A percentile compares a stretch with the other conserved stretches of the same genome.
phyloP scores from a whole-genome alignment of 2,329 filamentous ascomycete genomes.

The Epichloe hybrida region DNA sequence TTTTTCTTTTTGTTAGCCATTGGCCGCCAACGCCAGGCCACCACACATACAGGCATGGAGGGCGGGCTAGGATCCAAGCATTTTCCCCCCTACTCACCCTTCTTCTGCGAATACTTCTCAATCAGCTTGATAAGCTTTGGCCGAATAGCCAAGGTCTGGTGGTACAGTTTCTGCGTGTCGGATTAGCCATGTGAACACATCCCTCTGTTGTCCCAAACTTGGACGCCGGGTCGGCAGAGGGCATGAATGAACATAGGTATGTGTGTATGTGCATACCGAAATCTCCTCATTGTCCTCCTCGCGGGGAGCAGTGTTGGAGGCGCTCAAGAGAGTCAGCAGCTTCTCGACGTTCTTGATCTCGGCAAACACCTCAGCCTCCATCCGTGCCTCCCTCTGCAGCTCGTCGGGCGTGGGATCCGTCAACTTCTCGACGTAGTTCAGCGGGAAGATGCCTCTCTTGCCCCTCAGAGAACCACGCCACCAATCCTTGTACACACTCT shows the following conservation, averaged over 20 bases:
- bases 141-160: slow-evolving; percentile 84
- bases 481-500: slow-evolving; percentile 99
- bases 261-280: slow-evolving; percentile 40
- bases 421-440: slow-evolving; percentile 98
- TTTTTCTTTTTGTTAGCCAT: slow-evolving; percentile 1
- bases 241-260: too few species aligned
- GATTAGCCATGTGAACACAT: slow-evolving; percentile 16
- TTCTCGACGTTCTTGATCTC: slow-evolving; percentile 53
- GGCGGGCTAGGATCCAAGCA: not conserved
- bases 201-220: too few species aligned
- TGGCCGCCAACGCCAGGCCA: not conserved
- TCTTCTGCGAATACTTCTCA: slow-evolving; percentile 98
- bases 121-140: slow-evolving; percentile 97
- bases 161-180: slow-evolving; percentile 54
- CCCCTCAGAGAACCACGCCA: slow-evolving; percentile 93
- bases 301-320: slow-evolving; percentile 63
- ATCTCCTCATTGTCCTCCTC: slow-evolving; percentile 96
- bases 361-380: slow-evolving; percentile 62
- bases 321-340: slow-evolving; percentile 78
- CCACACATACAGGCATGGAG: not conserved
- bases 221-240: too few species aligned
- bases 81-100: slow-evolving; percentile 43
- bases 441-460: slow-evolving; percentile 91
- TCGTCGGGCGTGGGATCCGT: slow-evolving; percentile 90
- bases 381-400: slow-evolving; percentile 86